Conservation (phyloP, 108 stramenopile species). For the Cylindrotheca fusiformis region DNA sequence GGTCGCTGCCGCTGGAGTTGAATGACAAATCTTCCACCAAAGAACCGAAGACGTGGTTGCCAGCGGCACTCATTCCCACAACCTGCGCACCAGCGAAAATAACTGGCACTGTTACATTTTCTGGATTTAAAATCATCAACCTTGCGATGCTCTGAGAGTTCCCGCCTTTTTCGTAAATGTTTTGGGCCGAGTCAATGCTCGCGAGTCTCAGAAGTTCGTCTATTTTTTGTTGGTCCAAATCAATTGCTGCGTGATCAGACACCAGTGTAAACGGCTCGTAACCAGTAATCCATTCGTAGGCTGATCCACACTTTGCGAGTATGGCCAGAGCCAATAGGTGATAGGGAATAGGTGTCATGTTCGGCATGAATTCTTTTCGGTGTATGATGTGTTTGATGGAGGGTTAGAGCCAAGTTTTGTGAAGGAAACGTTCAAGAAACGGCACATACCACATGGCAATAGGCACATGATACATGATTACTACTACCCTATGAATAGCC, state of each 20-base stretch:
- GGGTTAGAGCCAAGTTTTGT: too few relatives aligned
- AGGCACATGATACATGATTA: too few relatives aligned
- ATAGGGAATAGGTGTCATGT: too few relatives aligned
- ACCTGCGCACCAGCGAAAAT: constrained; percentile 15
- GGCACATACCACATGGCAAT: too few relatives aligned
- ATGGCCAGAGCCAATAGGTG: too few relatives aligned
- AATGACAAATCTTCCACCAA: background rate
- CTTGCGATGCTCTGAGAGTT: constrained; percentile 44
- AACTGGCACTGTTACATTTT: constrained; percentile 6
- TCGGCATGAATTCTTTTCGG: too few relatives aligned
- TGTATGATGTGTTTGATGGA: too few relatives aligned
- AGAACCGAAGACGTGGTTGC: constrained; percentile 17
- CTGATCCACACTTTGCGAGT: background rate
- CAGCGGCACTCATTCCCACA: constrained; percentile 22
- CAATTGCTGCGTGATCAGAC: constrained; percentile 57
- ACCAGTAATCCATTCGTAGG: constrained; percentile 20
- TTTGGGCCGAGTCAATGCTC: constrained; percentile 22
- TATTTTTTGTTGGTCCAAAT: constrained; percentile 62
- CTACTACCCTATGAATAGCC: too few relatives aligned
- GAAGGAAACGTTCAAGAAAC: too few relatives aligned
- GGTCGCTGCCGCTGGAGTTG: background rate
- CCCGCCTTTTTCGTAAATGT: constrained; percentile 48
- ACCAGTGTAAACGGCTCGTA: constrained; percentile 59
- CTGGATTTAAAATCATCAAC: constrained; percentile 21
- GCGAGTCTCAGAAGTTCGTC: constrained; percentile 26